phyloP scores from a whole-genome alignment of 2,329 filamentous ascomycete genomes.

The Phaeosphaeria sp. region DNA sequence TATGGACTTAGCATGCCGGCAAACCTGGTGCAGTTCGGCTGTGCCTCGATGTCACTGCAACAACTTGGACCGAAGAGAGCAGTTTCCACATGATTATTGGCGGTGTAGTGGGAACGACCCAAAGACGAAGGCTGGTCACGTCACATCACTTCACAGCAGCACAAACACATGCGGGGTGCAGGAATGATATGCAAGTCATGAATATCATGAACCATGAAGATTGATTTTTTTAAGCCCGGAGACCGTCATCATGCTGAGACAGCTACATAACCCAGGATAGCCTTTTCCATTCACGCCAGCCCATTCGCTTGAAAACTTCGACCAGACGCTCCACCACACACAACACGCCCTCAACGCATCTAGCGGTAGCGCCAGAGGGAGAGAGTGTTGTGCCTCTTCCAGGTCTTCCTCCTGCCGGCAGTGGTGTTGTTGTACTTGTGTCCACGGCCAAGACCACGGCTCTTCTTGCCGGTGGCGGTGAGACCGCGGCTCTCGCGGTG shows the following conservation, averaged over 20 bases:
- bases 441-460: slow-evolving; percentile 98
- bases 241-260: slow-evolving; percentile 25
- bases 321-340: slow-evolving; percentile 40
- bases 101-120: no score
- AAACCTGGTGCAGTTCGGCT: no score
- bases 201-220: slow-evolving; percentile 42
- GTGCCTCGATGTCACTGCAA: not conserved
- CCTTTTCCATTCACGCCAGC: slow-evolving; percentile 45
- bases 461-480: slow-evolving; percentile 99
- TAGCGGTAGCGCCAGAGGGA: slow-evolving; percentile 98
- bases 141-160: not conserved
- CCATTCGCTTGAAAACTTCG: slow-evolving; percentile 39
- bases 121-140: no score
- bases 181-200: slow-evolving; percentile 13
- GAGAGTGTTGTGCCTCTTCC: slow-evolving; percentile 99
- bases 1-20: not conserved
- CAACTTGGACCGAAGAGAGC: not conserved
- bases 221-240: slow-evolving; percentile 35
- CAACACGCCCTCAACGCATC: slow-evolving; percentile 39
- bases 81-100: not conserved
- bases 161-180: not conserved
- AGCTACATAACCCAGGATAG: slow-evolving; percentile 43
- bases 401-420: slow-evolving; percentile 98
- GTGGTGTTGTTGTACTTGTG: slow-evolving; percentile 99
- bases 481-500: slow-evolving; percentile 98